Evolutionary conservation across 2,329 filamentous ascomycete genomes (phyloP).

Genomic region (Diplodia scrobiculata): DNA sequence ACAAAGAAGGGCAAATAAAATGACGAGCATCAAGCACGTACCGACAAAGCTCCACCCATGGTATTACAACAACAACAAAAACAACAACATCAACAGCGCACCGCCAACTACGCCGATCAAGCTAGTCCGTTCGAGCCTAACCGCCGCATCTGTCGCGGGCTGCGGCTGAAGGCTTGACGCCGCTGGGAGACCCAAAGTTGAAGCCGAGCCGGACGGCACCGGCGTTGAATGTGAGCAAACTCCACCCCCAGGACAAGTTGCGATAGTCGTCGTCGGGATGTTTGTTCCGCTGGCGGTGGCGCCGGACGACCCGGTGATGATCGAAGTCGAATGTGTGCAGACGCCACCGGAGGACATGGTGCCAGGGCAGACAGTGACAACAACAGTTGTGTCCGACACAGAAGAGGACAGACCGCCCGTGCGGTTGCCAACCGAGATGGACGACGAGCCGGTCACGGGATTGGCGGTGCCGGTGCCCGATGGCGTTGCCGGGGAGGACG

Average conservation of each 20-base stretch:
- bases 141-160: not conserved
- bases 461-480: not conserved
- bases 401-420: not conserved
- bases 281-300: not conserved
- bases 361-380: conserved; percentile 8
- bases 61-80: not conserved
- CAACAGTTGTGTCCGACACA: not conserved
- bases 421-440: not conserved
- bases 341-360: not conserved
- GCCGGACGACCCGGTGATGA: not conserved
- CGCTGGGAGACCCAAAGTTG: not conserved
- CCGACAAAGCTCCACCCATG: not conserved
- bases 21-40: not conserved
- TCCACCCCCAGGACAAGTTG: not conserved
- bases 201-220: not conserved
- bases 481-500: not conserved
- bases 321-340: conserved; percentile 5
- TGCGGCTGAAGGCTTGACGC: not conserved
- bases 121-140: not conserved
- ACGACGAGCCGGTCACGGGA: not conserved
- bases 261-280: conserved; percentile 2
- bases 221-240: not conserved
- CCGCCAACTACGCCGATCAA: not conserved
- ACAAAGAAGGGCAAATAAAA: not conserved
- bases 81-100: not conserved